Evolutionary conservation across 768 basidiomycete genomes (phyloP), one percentile per base, ranked within the genome.

Genomic region (Crepidotus variabilis): DNA sequence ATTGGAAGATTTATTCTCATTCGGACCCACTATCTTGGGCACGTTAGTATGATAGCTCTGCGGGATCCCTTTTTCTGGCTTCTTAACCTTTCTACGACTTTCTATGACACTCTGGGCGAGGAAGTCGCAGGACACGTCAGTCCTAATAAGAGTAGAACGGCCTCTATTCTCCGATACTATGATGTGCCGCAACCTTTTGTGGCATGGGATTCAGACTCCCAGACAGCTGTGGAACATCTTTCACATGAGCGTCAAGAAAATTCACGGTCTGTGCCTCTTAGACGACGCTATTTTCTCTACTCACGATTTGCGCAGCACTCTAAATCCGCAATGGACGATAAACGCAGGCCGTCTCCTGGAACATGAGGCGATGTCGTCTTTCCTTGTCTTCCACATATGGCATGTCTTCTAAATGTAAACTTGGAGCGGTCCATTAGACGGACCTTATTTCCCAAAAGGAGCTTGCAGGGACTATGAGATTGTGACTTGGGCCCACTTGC

Each of bases 401-500:
- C 39, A 11, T 43, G 39, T 11, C 18, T 43, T 43, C 39, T 20
- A 43, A 11, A 43, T 20, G 39, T 11, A 20, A 43, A 28, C 18
- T 14, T 14, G 39, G 14, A 11, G 39, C 5, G 39, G 18, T 43
- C 35, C 35, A 16, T 8, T 16, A 16, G 39, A 11, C 39, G 39
- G 39, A 43, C 39, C 39, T 43, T 43, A 2, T 20, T 20, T 43
- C 39, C 39, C 39, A 43, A 43, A 43, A 5, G 39, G 39, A 43
- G 39, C 39, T 43, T 43, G 39, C 28, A 43, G 4, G 39, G 39
- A 7, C 45, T 57, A 51, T 59, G 51, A 45, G 54, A 43, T 46
- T 36, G 33, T 18, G 51, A 20, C 46, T 22, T 47, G 33, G 28
- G 36, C 14, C 23, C 36, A 57, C 57, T 54, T 61, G 23, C 52